Conservation (phyloP, 2,329 filamentous ascomycete genomes). For the Cladophialophora exuberans region DNA sequence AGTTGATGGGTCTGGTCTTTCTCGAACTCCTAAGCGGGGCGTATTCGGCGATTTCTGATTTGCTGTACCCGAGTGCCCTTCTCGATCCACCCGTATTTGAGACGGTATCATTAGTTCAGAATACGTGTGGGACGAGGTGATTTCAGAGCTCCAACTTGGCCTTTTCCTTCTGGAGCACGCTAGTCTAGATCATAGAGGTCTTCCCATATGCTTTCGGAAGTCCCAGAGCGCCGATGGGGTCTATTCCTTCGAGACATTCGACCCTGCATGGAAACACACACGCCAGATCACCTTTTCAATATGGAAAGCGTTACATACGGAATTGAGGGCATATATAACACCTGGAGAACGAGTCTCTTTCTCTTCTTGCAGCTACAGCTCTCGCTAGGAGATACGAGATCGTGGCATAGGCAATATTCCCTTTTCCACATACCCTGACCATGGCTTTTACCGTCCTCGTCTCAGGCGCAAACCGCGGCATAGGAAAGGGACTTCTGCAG, state of each 20-base stretch:
- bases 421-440: constrained; percentile 32
- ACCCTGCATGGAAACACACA: background rate
- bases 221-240: background rate
- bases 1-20: background rate
- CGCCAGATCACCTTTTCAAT: background rate
- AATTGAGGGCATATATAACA: background rate
- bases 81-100: background rate
- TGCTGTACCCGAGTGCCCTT: background rate
- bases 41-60: background rate
- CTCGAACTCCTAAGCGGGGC: background rate
- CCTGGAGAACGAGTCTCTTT: background rate
- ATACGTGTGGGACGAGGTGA: background rate
- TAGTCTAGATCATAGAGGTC: background rate
- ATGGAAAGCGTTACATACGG: background rate
- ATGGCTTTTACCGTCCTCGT: constrained; percentile 27
- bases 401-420: background rate
- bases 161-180: background rate
- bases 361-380: background rate
- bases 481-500: constrained; percentile 39
- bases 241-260: background rate
- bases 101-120: background rate
- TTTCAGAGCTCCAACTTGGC: background rate
- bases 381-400: background rate
- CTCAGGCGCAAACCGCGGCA: constrained; percentile 39
- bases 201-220: background rate